Conservation (phyloP, 352 stramenopile genomes). For the Phytophthora sp. region DNA sequence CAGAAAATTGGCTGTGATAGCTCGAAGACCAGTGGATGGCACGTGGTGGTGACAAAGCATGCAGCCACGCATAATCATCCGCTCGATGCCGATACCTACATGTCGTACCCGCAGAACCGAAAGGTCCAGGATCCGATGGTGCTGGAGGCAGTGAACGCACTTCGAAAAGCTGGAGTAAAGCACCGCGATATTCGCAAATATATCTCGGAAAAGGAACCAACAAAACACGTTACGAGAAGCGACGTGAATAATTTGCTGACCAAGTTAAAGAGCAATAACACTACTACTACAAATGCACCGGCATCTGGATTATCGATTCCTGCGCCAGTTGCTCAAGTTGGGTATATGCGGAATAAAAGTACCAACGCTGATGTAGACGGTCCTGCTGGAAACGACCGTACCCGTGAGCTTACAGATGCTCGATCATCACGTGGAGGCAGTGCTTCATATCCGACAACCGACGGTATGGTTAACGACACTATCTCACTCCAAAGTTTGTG, state of each 20-base stretch:
- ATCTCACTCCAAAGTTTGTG: neutral
- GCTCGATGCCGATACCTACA: neutral
- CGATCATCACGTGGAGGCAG: too few species aligned
- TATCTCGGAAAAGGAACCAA: neutral
- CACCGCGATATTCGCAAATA: neutral
- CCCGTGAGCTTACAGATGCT: neutral
- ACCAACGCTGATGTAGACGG: neutral
- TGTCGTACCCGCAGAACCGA: neutral
- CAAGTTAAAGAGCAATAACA: neutral
- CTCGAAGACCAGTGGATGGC: neutral
- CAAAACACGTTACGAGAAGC: neutral
- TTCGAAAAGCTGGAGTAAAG: constrained; percentile 2
- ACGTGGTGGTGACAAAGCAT: neutral
- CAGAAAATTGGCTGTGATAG: neutral
- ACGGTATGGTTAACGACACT: neutral
- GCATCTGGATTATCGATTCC: neutral
- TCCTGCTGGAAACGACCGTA: neutral
- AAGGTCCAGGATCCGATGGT: neutral
- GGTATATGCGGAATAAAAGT: neutral
- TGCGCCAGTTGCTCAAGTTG: neutral
- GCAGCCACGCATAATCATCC: neutral
- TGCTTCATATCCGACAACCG: too few species aligned
- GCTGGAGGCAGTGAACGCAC: neutral
- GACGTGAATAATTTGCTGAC: constrained; percentile 8
- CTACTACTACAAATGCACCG: neutral